phyloP scores from a whole-genome alignment of 257 asterid species.

The Solanum phureja region DNA sequence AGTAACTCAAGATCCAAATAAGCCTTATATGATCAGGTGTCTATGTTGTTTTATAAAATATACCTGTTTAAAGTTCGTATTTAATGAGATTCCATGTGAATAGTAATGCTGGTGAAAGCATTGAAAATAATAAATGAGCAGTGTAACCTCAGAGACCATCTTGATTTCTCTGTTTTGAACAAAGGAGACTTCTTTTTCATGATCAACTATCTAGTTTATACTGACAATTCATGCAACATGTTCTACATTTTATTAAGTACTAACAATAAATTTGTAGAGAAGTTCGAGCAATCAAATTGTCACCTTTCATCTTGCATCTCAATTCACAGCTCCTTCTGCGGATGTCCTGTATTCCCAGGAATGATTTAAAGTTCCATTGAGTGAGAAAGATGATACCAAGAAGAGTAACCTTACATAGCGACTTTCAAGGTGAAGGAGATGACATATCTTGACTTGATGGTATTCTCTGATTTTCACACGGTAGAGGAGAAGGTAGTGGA shows the following conservation, averaged over 20 bases:
- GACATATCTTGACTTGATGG: not conserved
- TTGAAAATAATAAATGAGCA: not conserved
- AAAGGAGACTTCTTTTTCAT: not conserved
- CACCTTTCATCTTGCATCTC: not conserved
- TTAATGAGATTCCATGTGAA: not conserved
- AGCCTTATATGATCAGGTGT: not conserved
- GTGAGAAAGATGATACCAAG: not conserved
- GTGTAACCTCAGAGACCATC: not conserved
- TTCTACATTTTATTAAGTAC: not conserved
- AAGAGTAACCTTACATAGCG: not conserved
- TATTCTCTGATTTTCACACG: not conserved
- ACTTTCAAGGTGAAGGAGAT: not conserved
- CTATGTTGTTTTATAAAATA: not conserved
- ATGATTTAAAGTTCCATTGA: not conserved
- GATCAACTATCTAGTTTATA: not conserved
- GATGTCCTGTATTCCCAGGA: not conserved
- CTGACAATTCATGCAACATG: not conserved
- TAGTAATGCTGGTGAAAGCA: not conserved
- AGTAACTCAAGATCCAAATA: not conserved
- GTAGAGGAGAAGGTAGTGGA: not conserved
- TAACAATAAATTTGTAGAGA: not conserved
- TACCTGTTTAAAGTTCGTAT: not conserved
- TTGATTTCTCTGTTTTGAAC: not conserved
- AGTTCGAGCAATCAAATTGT: not conserved
- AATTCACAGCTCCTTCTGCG: not conserved